Evolutionary conservation across 2,329 filamentous ascomycete species (phyloP), one percentile per base, ranked within the genome.

Genomic region (Penicillium occitanis): DNA sequence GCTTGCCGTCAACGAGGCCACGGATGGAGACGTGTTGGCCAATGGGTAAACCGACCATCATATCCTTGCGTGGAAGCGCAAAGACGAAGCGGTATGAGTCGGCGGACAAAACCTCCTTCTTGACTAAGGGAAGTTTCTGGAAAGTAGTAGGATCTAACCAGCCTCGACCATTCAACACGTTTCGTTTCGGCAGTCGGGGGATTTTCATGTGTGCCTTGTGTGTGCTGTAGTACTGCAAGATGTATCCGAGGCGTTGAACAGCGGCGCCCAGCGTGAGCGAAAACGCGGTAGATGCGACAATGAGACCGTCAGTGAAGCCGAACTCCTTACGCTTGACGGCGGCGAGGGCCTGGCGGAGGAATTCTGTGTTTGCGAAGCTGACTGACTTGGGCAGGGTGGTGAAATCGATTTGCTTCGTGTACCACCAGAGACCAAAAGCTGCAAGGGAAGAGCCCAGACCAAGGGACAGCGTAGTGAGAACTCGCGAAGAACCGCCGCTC

Each of bases 11-110:
- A 11, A 86, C 72, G 1, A 73, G 75, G 1, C 83, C 83, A 63
- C 80, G 80, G 66, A 87, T 83, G 51, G 84, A 79, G 3, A 87
- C 79, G 68, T 87, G 85, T 70, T 87, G 85, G 5, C 86, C 85
- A 7, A 82, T 84, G 0, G 86, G 86, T 8, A 88, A 78, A 1
- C 85, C 85, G 2, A 19, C 50, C 5, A 87, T 78, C 0, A 85
- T 76, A 1, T 80, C 78, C 8, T 72, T 70, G 0, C 75, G 76
- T 0, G 85, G 85, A 2, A 87, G 78, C 30, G 77, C 73, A 46
- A 65, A 65, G 4, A 61, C 35, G 42, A 42, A 65, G 7, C 63
- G 53, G 7, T 51, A 60, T 5, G 50, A 44, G 11, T 65, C 59
- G 8, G 44, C 28, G 4, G 63, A 44, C 14, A 65, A n/a, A 2